Percentiles rank a stretch among this genome's conserved stretches.
These are phyloP conservation scores for Ceratocystis ficicola DNA, from an alignment of 2,329 filamentous ascomycete species.

Conservation along the genomic window DNA sequence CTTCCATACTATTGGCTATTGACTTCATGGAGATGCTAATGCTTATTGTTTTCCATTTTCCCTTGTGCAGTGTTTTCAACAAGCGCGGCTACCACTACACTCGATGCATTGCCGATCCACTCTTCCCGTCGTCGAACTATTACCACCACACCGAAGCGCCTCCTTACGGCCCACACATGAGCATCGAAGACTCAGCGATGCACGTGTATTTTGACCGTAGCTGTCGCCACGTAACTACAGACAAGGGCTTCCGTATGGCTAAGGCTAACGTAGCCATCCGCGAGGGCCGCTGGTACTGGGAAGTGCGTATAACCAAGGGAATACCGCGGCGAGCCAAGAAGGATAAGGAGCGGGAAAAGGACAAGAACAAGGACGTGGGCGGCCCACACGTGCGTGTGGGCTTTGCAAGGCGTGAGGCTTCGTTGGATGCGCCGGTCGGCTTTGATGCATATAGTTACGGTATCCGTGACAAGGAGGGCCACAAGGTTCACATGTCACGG, in stretches of 20 bases:
- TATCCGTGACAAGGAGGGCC: conserved; percentile 75
- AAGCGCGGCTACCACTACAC: conserved; percentile 75
- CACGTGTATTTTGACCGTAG: conserved; percentile 71
- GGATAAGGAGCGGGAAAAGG: conserved; percentile 25
- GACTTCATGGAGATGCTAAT: not conserved
- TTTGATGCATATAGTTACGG: conserved; percentile 92
- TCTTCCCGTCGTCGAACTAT: conserved; percentile 74
- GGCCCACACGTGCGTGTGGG: conserved; percentile 68
- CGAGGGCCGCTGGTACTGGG: conserved; percentile 87
- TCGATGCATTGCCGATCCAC: conserved; percentile 78
- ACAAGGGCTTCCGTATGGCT: conserved; percentile 85
- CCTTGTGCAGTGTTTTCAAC: conserved; percentile 43
- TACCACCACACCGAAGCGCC: conserved; percentile 80
- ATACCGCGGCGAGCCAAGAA: conserved; percentile 39
- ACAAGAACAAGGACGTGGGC: conserved; percentile 34
- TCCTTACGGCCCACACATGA: conserved; percentile 74
- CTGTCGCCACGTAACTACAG: conserved; percentile 68
- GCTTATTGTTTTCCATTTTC: not conserved
- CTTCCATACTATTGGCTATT: too few relatives aligned
- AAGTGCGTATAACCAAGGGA: conserved; percentile 78
- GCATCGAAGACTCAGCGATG: conserved; percentile 80
- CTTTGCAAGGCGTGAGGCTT: conserved; percentile 70
- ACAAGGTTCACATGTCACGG: conserved; percentile 85
- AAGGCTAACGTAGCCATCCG: conserved; percentile 82
- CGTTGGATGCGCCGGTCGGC: conserved; percentile 69